Evolutionary conservation across 148 eudicot genomes (phyloP), one percentile per base, ranked within the genome.

Genomic region (Persicaria tinctoria): DNA sequence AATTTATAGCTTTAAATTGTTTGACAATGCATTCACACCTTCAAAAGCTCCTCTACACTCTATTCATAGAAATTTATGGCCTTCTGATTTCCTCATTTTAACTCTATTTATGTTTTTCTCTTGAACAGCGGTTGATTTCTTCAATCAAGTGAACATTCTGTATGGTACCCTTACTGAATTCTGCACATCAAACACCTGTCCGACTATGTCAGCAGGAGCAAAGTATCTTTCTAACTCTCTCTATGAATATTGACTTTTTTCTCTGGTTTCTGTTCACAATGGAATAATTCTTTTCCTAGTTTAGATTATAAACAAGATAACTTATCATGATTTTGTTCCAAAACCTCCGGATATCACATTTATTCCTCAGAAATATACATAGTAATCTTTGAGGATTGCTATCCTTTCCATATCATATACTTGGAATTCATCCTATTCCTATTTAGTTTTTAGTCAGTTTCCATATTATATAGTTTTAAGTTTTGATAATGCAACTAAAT

Each of bases 151-250:
- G 63, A 79, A 79, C 76, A 79, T 82, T 79, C 78, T 82, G 18
- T 79, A 76, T 74, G 85, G 80, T 47, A 82, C 85, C 32, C 85
- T 82, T 46, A 82, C 85, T 57, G 85, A 82, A 74, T 82, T 79
- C 79, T 82, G 85, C 77, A 82, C 85, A 3, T 47, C 76, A 18
- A 46, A 74, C 78, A 82, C 6, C 72, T 82, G 85, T 51, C 82
- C 85, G 38, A 79, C 79, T 44, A 82, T 82, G 85, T 73, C 75
- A 20, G 84, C 84, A 13, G 84, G 84, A 63, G 77, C 83, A 47
- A 77, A 80, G 83, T 80, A 80, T 56, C 62, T 48, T 66, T 74
- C 80, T 74, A 1, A 50, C 10, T 20, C 20, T 56, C 48, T 66
- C 70, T 66, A 66, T 66, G 9, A 44, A 4, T 66, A 38, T 38